These are phyloP conservation scores for Neonectria magnoliae DNA, from an alignment of 2,329 filamentous ascomycete genomes.

Conservation along the genomic window DNA sequence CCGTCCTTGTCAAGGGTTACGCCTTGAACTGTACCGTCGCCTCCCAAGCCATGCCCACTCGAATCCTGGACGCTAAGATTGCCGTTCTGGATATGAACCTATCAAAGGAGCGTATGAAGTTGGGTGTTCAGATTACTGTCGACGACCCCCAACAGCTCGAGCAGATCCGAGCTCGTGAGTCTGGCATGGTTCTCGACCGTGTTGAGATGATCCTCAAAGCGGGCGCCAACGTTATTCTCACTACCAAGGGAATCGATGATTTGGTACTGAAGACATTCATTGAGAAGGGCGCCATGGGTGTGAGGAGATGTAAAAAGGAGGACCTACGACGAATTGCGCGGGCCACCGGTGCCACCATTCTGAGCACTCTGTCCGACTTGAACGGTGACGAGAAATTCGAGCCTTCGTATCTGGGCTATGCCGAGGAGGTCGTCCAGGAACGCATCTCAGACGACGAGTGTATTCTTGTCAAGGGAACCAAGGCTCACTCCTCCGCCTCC, in stretches of 20 bases:
- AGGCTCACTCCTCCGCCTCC: conserved; percentile 91
- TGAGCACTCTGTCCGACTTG: conserved; percentile 93
- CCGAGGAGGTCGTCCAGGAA: conserved; percentile 97
- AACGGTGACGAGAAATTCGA: conserved; percentile 99
- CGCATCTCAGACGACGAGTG: conserved; percentile 99
- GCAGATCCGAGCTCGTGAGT: conserved; percentile 93
- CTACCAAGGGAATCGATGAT: conserved; percentile 98
- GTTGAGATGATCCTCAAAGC: conserved; percentile 98
- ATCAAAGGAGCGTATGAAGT: conserved; percentile 99
- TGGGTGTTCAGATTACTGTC: conserved; percentile 97
- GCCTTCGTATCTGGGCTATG: conserved; percentile 84
- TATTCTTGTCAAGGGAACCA: conserved; percentile 95
- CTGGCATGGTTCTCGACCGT: conserved; percentile 91
- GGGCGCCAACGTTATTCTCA: conserved; percentile 94
- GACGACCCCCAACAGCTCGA: conserved; percentile 97
- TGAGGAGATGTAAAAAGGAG: conserved; percentile 98
- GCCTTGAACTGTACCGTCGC: conserved; percentile 98
- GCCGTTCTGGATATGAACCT: conserved; percentile 97
- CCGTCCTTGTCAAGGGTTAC: conserved; percentile 92
- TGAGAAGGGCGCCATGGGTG: conserved; percentile 94
- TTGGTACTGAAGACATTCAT: conserved; percentile 93
- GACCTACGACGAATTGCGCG: conserved; percentile 94
- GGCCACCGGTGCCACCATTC: conserved; percentile 91
- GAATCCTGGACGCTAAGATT: conserved; percentile 93
- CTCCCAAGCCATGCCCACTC: conserved; percentile 96